Evolutionary conservation across 257 asterid genomes (phyloP).

Genomic region (Plantago major): DNA sequence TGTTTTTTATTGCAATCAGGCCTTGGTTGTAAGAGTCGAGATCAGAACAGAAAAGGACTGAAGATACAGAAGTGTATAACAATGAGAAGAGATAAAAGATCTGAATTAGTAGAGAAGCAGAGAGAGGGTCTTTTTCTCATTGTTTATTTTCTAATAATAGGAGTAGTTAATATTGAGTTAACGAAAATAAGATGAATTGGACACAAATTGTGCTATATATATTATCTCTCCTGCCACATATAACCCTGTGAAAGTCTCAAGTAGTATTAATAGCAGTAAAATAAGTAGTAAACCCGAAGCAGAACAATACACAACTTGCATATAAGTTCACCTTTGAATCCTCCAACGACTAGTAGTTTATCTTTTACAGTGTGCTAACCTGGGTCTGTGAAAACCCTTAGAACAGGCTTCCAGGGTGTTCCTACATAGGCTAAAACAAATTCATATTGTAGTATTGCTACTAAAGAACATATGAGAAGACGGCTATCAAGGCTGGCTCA

Average conservation of each 20-base stretch:
- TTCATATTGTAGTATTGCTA: background rate
- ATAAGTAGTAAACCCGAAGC: too few relatives aligned
- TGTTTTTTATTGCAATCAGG: slow-evolving; percentile 44
- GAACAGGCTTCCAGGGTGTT: slow-evolving; percentile 87
- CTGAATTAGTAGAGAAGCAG: background rate
- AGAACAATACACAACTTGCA: slow-evolving; percentile 74
- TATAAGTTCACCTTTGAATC: slow-evolving; percentile 91
- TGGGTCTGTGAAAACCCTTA: slow-evolving; percentile 96
- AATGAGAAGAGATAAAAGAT: background rate
- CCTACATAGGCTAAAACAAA: slow-evolving; percentile 33
- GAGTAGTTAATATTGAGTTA: too few relatives aligned
- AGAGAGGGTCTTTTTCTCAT: background rate
- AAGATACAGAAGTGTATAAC: too few relatives aligned
- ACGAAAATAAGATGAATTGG: too few relatives aligned
- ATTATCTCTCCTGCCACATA: too few relatives aligned
- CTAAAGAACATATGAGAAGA: background rate
- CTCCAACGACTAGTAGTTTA: slow-evolving; percentile 89
- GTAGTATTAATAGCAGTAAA: too few relatives aligned
- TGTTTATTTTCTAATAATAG: too few relatives aligned
- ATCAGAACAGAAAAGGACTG: background rate
- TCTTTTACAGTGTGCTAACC: slow-evolving; percentile 86
- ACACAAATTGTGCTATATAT: too few relatives aligned
- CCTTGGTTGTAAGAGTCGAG: background rate
- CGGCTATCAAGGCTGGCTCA: too few relatives aligned
- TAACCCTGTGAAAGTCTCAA: too few relatives aligned